Percentiles rank a stretch among this genome's conserved stretches.
Conservation (phyloP, 305 asterid species). For the Fraxinus sp. region DNA sequence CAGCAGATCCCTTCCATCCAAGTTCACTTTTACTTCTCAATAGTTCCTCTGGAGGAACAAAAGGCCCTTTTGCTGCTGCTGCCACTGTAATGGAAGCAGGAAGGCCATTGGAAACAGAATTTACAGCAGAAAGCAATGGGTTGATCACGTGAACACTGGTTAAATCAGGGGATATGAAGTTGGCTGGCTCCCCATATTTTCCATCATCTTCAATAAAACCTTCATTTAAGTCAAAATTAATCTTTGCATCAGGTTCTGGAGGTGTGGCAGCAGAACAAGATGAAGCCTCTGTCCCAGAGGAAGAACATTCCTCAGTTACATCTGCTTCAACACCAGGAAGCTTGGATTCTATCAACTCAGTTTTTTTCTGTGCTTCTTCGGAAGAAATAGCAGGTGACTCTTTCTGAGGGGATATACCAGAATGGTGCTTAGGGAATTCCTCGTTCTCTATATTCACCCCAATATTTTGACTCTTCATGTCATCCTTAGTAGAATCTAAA, state of each 20-base stretch:
- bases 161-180: constrained; percentile 21
- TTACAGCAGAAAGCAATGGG: constrained; percentile 31
- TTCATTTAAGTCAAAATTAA: constrained; percentile 55
- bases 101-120: constrained; percentile 29
- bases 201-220: constrained; percentile 47
- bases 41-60: constrained; percentile 63
- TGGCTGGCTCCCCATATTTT: constrained; percentile 37
- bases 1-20: constrained; percentile 87
- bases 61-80: constrained; percentile 64
- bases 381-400: constrained; percentile 25
- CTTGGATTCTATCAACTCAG: constrained; percentile 27
- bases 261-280: constrained; percentile 30
- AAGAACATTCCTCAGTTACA: constrained; percentile 20
- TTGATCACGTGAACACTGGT: constrained; percentile 30
- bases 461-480: constrained; percentile 15
- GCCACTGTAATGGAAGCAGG: constrained; percentile 59
- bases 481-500: constrained; percentile 9
- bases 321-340: constrained; percentile 27
- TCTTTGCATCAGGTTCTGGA: constrained; percentile 33
- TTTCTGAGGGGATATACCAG: constrained; percentile 20
- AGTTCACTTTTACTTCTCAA: constrained; percentile 55
- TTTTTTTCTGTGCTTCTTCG: constrained; percentile 24
- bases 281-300: constrained; percentile 28
- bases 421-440: constrained; percentile 20
- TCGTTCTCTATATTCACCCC: constrained; percentile 29